Evolutionary conservation across 768 basidiomycete species (phyloP).

Genomic region (Pulveroboletus sp.): DNA sequence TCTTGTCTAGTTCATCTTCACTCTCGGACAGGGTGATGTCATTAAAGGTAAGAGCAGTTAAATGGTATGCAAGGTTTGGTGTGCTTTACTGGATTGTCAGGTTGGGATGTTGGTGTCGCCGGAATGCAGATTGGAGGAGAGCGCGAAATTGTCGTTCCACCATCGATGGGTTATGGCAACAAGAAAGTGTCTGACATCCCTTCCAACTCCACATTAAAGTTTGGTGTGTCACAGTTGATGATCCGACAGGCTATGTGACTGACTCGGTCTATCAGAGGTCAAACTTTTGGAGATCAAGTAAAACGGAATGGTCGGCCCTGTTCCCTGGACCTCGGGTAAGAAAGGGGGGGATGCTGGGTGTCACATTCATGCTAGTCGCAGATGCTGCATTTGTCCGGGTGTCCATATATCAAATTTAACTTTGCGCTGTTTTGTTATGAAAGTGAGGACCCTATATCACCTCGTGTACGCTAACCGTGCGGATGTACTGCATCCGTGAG

Average conservation of each 20-base stretch:
- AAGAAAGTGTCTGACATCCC: constrained; percentile 62
- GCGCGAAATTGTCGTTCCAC: constrained; percentile 71
- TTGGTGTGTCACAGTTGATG: constrained; percentile 50
- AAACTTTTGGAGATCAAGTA: constrained; percentile 69
- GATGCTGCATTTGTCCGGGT: constrained; percentile 13
- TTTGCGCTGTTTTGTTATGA: constrained; percentile 15
- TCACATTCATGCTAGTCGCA: constrained; percentile 20
- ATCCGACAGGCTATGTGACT: constrained; percentile 2
- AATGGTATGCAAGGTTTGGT: neutral
- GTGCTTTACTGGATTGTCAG: constrained; percentile 30
- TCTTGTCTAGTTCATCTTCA: constrained; percentile 60
- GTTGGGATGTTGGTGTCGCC: constrained; percentile 88
- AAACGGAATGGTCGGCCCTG: constrained; percentile 12
- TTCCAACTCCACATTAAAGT: constrained; percentile 72
- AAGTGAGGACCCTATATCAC: constrained; percentile 18
- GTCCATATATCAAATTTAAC: constrained; percentile 28
- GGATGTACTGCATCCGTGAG: constrained; percentile 17
- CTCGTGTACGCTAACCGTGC: constrained; percentile 22
- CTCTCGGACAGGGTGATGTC: constrained; percentile 82
- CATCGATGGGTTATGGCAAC: constrained; percentile 67
- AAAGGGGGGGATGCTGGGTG: constrained; percentile 2
- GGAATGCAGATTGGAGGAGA: constrained; percentile 94
- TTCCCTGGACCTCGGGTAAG: constrained; percentile 13
- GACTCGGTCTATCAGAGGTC: constrained; percentile 46
- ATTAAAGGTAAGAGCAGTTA: constrained; percentile 63